These are phyloP conservation scores for Chytriomyces hyalinus DNA, from an alignment of 192 early-diverging fungal species.

Conservation along the genomic window DNA sequence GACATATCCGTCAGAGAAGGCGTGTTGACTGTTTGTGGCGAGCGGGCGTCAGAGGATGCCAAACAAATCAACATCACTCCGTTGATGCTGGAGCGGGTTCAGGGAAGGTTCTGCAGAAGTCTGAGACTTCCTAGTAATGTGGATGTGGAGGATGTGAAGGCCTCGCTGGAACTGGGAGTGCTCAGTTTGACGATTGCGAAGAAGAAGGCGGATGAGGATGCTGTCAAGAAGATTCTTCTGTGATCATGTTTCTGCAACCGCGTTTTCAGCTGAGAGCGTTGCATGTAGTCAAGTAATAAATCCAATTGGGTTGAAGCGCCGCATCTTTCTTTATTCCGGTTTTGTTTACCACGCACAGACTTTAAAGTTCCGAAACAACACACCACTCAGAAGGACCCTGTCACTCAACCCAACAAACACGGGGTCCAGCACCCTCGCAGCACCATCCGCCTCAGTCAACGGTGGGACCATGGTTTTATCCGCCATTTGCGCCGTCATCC, in stretches of 20 bases:
- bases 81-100: background rate
- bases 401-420: too few species aligned
- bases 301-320: too few species aligned
- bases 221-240: background rate
- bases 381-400: too few species aligned
- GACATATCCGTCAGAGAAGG: background rate
- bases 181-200: background rate
- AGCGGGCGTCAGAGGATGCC: background rate
- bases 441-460: too few species aligned
- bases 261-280: too few species aligned
- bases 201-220: background rate
- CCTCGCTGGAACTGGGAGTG: background rate
- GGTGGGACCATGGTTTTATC: too few species aligned
- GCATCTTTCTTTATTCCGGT: too few species aligned
- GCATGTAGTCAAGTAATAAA: too few species aligned
- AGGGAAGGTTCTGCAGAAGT: conserved; percentile 1
- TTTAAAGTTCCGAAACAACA: too few species aligned
- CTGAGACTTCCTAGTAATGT: background rate
- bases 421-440: too few species aligned
- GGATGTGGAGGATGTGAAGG: background rate
- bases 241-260: background rate
- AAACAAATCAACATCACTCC: background rate
- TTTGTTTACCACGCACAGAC: too few species aligned
- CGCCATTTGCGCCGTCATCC: too few species aligned
- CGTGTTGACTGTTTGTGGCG: background rate